phyloP scores from a whole-genome alignment of 306 rosid genomes.

The Morella rubra region DNA sequence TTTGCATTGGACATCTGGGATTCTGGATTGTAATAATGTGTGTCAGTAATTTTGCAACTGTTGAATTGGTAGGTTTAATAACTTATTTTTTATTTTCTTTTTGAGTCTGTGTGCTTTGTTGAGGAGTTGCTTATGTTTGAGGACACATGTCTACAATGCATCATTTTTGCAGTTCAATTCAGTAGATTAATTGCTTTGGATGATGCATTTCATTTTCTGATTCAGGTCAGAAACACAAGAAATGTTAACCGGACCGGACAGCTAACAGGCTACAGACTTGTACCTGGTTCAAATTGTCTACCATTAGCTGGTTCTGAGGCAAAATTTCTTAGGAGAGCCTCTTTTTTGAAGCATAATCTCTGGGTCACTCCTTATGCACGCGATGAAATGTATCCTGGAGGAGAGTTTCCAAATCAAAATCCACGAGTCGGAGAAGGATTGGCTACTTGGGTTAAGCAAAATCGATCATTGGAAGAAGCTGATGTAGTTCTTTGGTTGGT shows the following conservation, averaged over 20 bases:
- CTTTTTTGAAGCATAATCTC: conserved; percentile 81
- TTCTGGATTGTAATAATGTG: neutral
- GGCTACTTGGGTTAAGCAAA: conserved; percentile 73
- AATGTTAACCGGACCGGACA: conserved; percentile 74
- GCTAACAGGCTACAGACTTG: conserved; percentile 73
- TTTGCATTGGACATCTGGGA: neutral
- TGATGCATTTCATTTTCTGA: conserved; percentile 10
- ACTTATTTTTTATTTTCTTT: conserved; percentile 19
- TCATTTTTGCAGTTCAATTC: neutral
- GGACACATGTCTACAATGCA: neutral
- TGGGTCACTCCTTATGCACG: conserved; percentile 72
- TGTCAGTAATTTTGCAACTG: neutral
- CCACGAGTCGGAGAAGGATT: conserved; percentile 81
- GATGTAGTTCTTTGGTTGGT: conserved; percentile 82
- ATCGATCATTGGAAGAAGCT: conserved; percentile 75
- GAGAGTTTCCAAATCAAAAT: conserved; percentile 81
- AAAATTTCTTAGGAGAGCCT: conserved; percentile 75
- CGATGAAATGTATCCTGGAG: conserved; percentile 72
- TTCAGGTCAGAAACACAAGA: conserved; percentile 77
- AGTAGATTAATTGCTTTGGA: neutral
- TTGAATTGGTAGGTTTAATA: conserved; percentile 1
- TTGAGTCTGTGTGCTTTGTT: neutral
- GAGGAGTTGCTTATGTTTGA: neutral
- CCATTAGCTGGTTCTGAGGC: conserved; percentile 86
- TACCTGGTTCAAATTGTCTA: conserved; percentile 80